Percentiles rank a stretch among this genome's conserved stretches.
Conservation (phyloP, 2,329 filamentous ascomycete species). For the Hypoxylon sp. region DNA sequence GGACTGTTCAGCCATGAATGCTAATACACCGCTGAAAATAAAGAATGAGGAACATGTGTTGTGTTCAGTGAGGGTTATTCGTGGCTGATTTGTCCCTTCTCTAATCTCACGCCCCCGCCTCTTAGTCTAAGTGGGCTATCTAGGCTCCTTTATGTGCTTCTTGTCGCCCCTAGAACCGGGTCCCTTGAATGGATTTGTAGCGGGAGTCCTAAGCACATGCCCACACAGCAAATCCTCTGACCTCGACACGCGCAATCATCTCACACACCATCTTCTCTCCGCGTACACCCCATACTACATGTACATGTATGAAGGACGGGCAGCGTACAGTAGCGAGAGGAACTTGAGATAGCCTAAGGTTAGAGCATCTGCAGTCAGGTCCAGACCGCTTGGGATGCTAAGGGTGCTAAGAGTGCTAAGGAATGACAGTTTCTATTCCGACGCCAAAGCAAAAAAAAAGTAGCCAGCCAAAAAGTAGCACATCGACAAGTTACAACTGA, state of each 20-base stretch:
- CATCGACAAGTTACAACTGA: slow-evolving; percentile 23
- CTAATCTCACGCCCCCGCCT: slow-evolving; percentile 32
- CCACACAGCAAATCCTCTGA: slow-evolving; percentile 40
- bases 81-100: slow-evolving; percentile 32
- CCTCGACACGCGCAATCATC: slow-evolving; percentile 46
- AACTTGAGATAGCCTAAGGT: slow-evolving; percentile 31
- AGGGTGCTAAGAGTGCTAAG: neutral
- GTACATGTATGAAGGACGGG: slow-evolving; percentile 5
- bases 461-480: slow-evolving; percentile 7
- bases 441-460: neutral
- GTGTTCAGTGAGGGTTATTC: slow-evolving; percentile 38
- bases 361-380: slow-evolving; percentile 35
- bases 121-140: slow-evolving; percentile 24
- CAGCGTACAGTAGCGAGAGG: slow-evolving; percentile 24
- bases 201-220: slow-evolving; percentile 43
- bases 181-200: slow-evolving; percentile 18
- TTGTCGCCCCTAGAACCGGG: slow-evolving; percentile 25
- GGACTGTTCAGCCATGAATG: neutral
- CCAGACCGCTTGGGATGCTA: slow-evolving; percentile 31
- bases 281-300: slow-evolving; percentile 29
- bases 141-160: slow-evolving; percentile 17
- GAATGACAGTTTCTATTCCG: slow-evolving; percentile 19
- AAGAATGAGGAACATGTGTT: slow-evolving; percentile 39
- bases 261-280: slow-evolving; percentile 42
- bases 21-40: slow-evolving; percentile 11